These are phyloP conservation scores for Nemania diffusa DNA, from an alignment of 2,329 filamentous ascomycete species.

Conservation along the genomic window DNA sequence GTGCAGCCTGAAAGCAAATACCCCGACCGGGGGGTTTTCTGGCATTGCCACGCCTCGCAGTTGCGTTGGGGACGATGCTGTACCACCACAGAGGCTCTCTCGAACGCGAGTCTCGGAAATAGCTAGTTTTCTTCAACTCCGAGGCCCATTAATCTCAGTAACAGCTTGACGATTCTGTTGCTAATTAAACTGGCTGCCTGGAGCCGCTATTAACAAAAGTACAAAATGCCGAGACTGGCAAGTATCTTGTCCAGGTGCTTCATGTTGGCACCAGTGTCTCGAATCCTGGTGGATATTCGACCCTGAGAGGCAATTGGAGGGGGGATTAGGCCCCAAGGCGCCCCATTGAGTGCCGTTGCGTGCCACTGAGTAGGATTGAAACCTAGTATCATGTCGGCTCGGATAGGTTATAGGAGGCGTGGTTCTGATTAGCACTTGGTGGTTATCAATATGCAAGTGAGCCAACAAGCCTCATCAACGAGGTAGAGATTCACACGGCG, in stretches of 20 bases:
- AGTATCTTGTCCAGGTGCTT: not conserved
- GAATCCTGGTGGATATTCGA: slow-evolving; percentile 7
- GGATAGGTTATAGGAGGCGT: slow-evolving; percentile 23
- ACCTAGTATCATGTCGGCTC: not conserved
- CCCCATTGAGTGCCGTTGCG: not conserved
- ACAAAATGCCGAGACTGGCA: too few species aligned
- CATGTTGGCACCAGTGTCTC: slow-evolving; percentile 18
- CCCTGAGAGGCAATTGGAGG: not conserved
- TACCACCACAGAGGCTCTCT: slow-evolving; percentile 17
- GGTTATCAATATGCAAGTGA: slow-evolving; percentile 25
- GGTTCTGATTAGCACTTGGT: slow-evolving; percentile 2
- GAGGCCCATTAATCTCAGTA: not conserved
- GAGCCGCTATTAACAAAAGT: not conserved
- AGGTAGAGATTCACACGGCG: slow-evolving; percentile 20
- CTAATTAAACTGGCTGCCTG: not conserved
- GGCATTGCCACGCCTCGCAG: slow-evolving; percentile 16
- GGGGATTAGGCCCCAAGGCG: not conserved
- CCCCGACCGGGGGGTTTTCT: not conserved
- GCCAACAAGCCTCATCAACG: slow-evolving; percentile 15
- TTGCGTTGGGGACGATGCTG: slow-evolving; percentile 18
- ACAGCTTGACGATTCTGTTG: not conserved
- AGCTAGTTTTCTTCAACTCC: slow-evolving; percentile 2
- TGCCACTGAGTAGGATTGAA: slow-evolving; percentile 3
- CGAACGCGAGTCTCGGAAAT: slow-evolving; percentile 22
- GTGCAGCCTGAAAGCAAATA: slow-evolving; percentile 8